Percentiles rank a stretch among this genome's conserved stretches.
Evolutionary conservation across 495 filamentous ascomycete species (phyloP).

Genomic region (Xylaria telfairii): DNA sequence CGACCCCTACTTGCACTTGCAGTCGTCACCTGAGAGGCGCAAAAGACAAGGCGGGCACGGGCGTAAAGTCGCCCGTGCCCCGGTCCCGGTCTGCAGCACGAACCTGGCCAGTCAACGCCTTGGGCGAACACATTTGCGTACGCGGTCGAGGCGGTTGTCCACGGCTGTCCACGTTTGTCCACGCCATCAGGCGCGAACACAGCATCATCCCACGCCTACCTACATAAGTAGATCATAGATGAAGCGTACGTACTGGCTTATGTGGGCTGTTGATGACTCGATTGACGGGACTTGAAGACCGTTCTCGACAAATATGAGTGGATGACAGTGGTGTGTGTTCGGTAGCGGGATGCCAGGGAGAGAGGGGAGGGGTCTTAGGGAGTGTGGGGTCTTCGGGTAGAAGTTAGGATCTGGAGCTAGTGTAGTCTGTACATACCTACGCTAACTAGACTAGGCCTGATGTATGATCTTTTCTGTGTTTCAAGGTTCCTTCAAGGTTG

Average conservation of each 20-base stretch:
- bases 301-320: too few relatives aligned
- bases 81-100: too few relatives aligned
- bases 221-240: too few relatives aligned
- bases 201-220: too few relatives aligned
- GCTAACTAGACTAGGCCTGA: neutral
- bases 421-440: too few relatives aligned
- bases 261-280: neutral
- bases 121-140: neutral
- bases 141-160: neutral
- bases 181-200: slow-evolving; percentile 2
- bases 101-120: neutral
- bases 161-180: too few relatives aligned
- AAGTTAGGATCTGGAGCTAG: neutral
- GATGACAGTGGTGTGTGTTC: too few relatives aligned
- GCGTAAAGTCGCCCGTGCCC: slow-evolving; percentile 4
- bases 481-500: too few relatives aligned
- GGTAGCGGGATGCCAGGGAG: too few relatives aligned
- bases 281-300: neutral
- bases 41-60: neutral
- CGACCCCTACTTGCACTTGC: neutral
- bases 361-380: too few relatives aligned
- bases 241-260: neutral
- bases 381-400: neutral
- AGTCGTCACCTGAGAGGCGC: neutral
- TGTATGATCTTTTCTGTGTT: too few relatives aligned